Conservation (phyloP, 441 rosid species). For the Kokia cookei region DNA sequence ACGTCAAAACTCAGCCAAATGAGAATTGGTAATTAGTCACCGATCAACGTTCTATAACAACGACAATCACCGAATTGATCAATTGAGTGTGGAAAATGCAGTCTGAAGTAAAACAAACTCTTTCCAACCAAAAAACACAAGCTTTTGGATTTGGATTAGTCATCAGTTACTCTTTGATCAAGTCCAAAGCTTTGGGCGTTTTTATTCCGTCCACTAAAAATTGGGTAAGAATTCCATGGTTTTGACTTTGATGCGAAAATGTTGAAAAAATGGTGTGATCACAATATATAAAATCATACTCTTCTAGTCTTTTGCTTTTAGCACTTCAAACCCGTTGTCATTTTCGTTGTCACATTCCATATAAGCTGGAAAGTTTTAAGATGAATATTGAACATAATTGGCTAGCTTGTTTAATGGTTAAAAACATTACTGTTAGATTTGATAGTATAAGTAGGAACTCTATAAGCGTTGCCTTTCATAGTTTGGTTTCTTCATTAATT, state of each 20-base stretch:
- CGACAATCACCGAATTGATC: not conserved
- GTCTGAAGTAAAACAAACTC: not conserved
- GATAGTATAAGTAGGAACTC: not conserved
- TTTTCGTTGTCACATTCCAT: not conserved
- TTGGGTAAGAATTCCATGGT: not conserved
- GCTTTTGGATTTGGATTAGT: no score
- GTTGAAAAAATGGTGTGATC: not conserved
- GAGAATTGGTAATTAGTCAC: not conserved
- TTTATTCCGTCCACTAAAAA: not conserved
- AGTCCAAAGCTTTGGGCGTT: slow-evolving; percentile 4
- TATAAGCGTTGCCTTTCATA: not conserved
- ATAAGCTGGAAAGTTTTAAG: not conserved
- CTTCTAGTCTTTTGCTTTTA: no score
- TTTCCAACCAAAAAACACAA: not conserved
- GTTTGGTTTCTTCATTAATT: not conserved
- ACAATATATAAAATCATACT: not conserved
- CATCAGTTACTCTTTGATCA: slow-evolving; percentile 7
- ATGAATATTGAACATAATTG: not conserved
- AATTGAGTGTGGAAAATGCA: not conserved
- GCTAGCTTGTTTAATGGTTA: not conserved
- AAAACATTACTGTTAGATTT: not conserved
- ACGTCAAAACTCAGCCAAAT: no score
- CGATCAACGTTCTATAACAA: not conserved
- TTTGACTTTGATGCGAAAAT: not conserved
- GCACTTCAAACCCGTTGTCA: no score